phyloP scores from a whole-genome alignment of 306 rosid species.

The Lathyrus sativus region DNA sequence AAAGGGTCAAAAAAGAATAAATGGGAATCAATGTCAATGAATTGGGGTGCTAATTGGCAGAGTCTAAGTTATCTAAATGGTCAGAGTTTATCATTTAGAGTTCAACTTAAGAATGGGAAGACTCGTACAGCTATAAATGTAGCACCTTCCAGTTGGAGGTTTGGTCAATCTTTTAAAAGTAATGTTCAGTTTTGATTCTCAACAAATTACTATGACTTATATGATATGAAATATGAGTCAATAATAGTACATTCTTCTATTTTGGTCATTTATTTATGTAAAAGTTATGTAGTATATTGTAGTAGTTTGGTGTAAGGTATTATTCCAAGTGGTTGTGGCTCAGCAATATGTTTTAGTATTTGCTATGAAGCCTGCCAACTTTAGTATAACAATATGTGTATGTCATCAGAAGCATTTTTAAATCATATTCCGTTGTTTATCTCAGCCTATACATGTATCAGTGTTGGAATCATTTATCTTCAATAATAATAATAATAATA shows the following conservation, averaged over 20 bases:
- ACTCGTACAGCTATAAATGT: conserved; percentile 45
- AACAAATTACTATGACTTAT: too few relatives aligned
- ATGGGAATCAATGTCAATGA: conserved; percentile 65
- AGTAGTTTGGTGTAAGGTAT: conserved; percentile 1
- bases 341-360: conserved; percentile 29
- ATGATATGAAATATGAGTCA: too few relatives aligned
- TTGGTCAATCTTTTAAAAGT: conserved; percentile 60
- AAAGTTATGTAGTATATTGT: not conserved
- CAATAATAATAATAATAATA: too few relatives aligned
- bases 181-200: conserved; percentile 15
- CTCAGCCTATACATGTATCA: too few relatives aligned
- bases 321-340: conserved; percentile 34
- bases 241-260: not conserved
- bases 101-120: conserved; percentile 50
- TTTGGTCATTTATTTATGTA: not conserved
- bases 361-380: conserved; percentile 39
- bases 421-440: not conserved
- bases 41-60: conserved; percentile 66
- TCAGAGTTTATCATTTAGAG: conserved; percentile 59
- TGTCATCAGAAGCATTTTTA: not conserved
- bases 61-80: conserved; percentile 55
- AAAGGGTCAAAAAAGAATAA: conserved; percentile 52
- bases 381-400: conserved; percentile 1
- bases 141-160: conserved; percentile 57
- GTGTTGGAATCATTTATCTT: too few relatives aligned